Conservation (phyloP, 108 stramenopile species). For the Pelagomonas calceolata region DNA sequence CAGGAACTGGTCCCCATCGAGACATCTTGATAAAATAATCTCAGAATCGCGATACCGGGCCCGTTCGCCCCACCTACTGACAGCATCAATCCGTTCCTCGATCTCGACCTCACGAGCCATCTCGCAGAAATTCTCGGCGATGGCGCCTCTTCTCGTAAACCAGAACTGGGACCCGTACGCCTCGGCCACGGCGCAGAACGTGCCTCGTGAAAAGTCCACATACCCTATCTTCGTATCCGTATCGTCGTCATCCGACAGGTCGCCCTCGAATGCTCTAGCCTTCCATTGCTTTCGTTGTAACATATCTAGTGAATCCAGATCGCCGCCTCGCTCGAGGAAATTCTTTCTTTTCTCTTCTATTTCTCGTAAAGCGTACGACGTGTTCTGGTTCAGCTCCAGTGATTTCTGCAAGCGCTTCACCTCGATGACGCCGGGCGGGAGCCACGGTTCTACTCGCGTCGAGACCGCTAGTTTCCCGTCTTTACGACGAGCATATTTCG, state of each 20-base stretch:
- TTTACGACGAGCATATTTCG: not conserved
- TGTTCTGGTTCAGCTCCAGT: too few relatives aligned
- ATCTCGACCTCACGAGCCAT: not conserved
- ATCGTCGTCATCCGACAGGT: too few relatives aligned
- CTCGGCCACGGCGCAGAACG: not conserved
- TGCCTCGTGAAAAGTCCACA: not conserved
- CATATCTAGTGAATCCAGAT: too few relatives aligned
- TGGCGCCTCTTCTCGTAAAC: not conserved
- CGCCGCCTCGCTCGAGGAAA: too few relatives aligned
- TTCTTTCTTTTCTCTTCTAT: too few relatives aligned
- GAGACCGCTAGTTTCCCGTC: not conserved
- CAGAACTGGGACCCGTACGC: not conserved
- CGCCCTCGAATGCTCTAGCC: too few relatives aligned
- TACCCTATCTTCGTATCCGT: too few relatives aligned
- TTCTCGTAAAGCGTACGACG: too few relatives aligned
- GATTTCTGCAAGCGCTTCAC: too few relatives aligned
- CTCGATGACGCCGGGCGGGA: too few relatives aligned
- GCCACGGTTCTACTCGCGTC: too few relatives aligned
- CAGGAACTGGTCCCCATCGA: not conserved
- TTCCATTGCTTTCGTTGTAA: too few relatives aligned
- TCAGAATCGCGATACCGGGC: not conserved
- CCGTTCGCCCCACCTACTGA: not conserved
- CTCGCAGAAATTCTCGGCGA: not conserved
- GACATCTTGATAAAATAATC: not conserved
- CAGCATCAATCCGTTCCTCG: not conserved